Conservation (phyloP, 2,329 filamentous ascomycete genomes). For the Hymenoscyphus repandus region DNA sequence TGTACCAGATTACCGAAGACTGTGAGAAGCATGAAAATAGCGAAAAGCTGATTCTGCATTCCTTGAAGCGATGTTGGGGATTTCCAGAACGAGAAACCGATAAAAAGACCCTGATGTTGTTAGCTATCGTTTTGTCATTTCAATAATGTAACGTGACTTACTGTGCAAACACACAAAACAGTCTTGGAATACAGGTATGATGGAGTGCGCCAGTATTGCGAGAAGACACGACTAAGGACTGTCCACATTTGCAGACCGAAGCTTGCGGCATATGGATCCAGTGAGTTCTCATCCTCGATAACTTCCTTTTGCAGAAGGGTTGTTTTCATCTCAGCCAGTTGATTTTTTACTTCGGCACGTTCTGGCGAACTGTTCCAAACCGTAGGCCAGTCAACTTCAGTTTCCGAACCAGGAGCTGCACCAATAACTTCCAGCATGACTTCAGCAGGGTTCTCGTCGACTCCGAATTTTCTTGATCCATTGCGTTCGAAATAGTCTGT, state of each 20-base stretch:
- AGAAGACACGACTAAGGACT: constrained; percentile 54
- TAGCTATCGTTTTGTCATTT: background rate
- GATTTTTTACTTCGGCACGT: constrained; percentile 33
- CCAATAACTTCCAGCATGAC: constrained; percentile 67
- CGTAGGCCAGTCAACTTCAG: constrained; percentile 57
- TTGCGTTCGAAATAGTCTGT: constrained; percentile 73
- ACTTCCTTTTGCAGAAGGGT: constrained; percentile 32
- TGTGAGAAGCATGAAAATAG: constrained; percentile 70
- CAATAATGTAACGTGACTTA: constrained; percentile 9
- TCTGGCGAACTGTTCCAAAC: constrained; percentile 53
- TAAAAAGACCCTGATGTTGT: constrained; percentile 45
- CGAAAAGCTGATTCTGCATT: constrained; percentile 68
- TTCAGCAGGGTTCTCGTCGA: constrained; percentile 73
- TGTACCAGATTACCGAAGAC: constrained; percentile 72
- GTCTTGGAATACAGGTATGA: constrained; percentile 45
- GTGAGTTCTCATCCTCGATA: constrained; percentile 22
- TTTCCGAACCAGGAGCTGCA: constrained; percentile 57
- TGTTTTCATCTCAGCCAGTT: constrained; percentile 49
- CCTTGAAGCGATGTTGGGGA: constrained; percentile 52
- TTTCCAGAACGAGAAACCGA: constrained; percentile 66
- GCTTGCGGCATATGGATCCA: constrained; percentile 59
- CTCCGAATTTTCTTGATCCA: constrained; percentile 59
- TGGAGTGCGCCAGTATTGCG: constrained; percentile 63
- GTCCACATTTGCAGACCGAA: constrained; percentile 48
- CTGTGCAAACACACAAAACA: constrained; percentile 20